A percentile compares a stretch with the other conserved stretches of the same genome.
Evolutionary conservation across 208 protist species (phyloP).

Genomic region (Trypanosoma theileri): DNA sequence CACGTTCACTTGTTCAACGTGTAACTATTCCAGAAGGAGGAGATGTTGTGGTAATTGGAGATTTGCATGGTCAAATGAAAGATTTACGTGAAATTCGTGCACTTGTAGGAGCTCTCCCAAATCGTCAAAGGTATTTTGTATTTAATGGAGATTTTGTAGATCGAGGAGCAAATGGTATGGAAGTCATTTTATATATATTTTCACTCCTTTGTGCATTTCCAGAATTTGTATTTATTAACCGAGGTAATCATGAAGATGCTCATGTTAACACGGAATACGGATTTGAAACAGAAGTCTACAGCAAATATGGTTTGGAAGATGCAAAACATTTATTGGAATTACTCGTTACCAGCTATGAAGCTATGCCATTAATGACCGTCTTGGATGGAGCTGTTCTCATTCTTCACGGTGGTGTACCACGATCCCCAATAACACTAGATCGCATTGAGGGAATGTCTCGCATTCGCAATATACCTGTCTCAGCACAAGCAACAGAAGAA

Average conservation of each 20-base stretch:
- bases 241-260: conserved; percentile 92
- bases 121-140: conserved; percentile 78
- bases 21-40: conserved; percentile 48
- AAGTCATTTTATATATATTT: conserved; percentile 86
- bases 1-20: conserved; percentile 45
- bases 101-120: conserved; percentile 53
- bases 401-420: conserved; percentile 97
- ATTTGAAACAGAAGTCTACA: conserved; percentile 66
- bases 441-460: conserved; percentile 90
- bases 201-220: conserved; percentile 80
- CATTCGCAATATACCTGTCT: conserved; percentile 96
- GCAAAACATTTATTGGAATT: conserved; percentile 42
- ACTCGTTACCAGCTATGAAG: conserved; percentile 85
- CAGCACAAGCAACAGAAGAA: conserved; percentile 89
- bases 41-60: conserved; percentile 81
- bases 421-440: conserved; percentile 67
- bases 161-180: conserved; percentile 96
- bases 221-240: conserved; percentile 82
- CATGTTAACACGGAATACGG: conserved; percentile 85
- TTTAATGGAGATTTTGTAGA: conserved; percentile 99
- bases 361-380: conserved; percentile 85
- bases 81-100: conserved; percentile 72
- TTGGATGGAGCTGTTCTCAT: conserved; percentile 95
- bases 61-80: conserved; percentile 90
- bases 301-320: conserved; percentile 65